Evolutionary conservation across 164 flowering plant species (phyloP), one percentile per base, ranked within the genome.

Genomic region (Umbellularia californica): DNA sequence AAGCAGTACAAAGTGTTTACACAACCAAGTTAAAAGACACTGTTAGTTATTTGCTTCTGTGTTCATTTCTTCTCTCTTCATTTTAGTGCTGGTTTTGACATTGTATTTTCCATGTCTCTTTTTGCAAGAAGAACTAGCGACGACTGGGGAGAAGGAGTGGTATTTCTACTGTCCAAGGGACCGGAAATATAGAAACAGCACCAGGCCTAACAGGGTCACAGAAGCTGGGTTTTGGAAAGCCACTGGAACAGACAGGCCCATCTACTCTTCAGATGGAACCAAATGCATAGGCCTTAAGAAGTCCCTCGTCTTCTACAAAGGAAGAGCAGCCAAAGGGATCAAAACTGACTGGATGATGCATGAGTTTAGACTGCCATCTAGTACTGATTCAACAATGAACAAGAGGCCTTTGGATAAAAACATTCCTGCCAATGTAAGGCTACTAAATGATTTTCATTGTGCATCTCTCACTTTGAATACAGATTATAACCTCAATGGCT

Each of bases 291-390:
- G 99, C 14, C 81, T 93, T 82, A 95, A 95, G 86, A 95, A 95
- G 70, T 95, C 99, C 11, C 92, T 95, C 1, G 99, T 95, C 15
- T 95, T 93, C 85, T 95, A 95, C 86, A 88, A 78, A 79, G 99
- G 99, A 6, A 87, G 96, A 81, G 99, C 99, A 30, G 98, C 97
- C 13, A 95, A 88, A 84, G 99, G 99, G 25, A 82, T 83, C 75
- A 95, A 95, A 81, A 95, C 97, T 58, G 98, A 93, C 79, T 95
- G 99, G 99, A 95, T 95, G 99, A 95, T 93, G 99, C 99, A 95
- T 73, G 99, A 95, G 82, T 95, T 95, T 72, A 83, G 99, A 52
- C 84, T 95, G 15, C 98, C 96, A 65, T 85, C 98, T 68, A 83
- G 85, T 60, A 65, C 81, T 0, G 86, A 93, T 75, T 72, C 89